Conservation (phyloP, 768 basidiomycete genomes). For the Strobilomyces echinocephalus region DNA sequence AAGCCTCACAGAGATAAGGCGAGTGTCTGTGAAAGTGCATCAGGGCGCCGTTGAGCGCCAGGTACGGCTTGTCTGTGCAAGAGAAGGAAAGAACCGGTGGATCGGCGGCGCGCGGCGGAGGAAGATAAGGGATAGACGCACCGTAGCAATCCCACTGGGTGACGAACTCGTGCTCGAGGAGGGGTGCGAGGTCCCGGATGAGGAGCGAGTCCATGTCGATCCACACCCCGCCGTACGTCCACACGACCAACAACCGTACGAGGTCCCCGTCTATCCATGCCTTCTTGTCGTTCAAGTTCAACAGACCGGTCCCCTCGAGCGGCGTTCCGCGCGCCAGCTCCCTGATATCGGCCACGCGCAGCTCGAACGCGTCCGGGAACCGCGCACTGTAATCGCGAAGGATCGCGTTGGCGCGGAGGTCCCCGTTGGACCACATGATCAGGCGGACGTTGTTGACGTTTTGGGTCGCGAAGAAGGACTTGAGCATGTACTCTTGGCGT, state of each 20-base stretch:
- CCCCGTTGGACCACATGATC: conserved; percentile 90
- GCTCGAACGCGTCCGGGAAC: conserved; percentile 68
- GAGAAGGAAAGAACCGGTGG: neutral
- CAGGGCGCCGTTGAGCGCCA: conserved; percentile 85
- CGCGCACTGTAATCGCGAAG: conserved; percentile 53
- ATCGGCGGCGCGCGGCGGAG: neutral
- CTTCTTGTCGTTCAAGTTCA: conserved; percentile 63
- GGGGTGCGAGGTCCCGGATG: conserved; percentile 79
- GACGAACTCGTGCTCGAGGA: conserved; percentile 93
- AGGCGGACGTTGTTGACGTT: conserved; percentile 57
- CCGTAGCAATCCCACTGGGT: conserved; percentile 99
- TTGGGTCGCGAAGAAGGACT: conserved; percentile 93
- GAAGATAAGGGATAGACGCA: conserved; percentile 31
- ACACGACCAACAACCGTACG: conserved; percentile 80
- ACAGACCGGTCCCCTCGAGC: conserved; percentile 58
- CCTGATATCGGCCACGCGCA: conserved; percentile 65
- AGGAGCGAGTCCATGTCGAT: conserved; percentile 96
- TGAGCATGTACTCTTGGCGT: conserved; percentile 87
- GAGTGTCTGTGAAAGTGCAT: conserved; percentile 91
- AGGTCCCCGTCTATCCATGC: conserved; percentile 97
- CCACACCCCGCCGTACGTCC: conserved; percentile 93
- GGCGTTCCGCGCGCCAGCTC: conserved; percentile 70
- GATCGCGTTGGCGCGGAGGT: conserved; percentile 52
- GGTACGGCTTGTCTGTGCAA: conserved; percentile 63
- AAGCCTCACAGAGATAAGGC: conserved; percentile 95